Conservation (phyloP, 345 rosid species). For the Hibiscus syriacus region DNA sequence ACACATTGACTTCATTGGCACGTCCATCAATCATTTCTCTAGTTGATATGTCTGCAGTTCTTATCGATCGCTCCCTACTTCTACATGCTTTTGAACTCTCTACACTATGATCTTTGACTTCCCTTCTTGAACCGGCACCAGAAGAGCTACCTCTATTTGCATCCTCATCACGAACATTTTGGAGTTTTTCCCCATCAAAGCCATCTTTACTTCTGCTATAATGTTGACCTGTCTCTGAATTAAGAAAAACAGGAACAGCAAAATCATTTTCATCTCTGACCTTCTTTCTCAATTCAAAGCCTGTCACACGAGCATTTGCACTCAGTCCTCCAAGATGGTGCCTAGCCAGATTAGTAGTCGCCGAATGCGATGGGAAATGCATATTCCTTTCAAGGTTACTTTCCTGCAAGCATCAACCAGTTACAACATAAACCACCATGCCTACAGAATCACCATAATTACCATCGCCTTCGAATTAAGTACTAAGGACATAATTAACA, state of each 20-base stretch:
- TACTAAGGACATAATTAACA: no score
- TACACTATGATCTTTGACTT: constrained; percentile 21
- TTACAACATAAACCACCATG: not conserved
- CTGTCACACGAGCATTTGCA: constrained; percentile 24
- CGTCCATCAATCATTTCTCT: constrained; percentile 16
- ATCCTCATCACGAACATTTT: constrained; percentile 15
- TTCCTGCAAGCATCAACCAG: constrained; percentile 30
- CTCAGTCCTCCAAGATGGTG: constrained; percentile 27
- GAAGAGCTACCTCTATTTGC: constrained; percentile 15
- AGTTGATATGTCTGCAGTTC: constrained; percentile 12
- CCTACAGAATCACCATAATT: not conserved
- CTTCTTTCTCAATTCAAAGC: constrained; percentile 35
- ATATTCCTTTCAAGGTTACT: constrained; percentile 34
- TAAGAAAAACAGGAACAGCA: constrained; percentile 57
- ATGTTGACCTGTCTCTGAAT: constrained; percentile 27
- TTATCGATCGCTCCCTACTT: constrained; percentile 16
- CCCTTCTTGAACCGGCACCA: constrained; percentile 22
- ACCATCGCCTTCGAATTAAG: no score
- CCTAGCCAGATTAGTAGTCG: constrained; percentile 20
- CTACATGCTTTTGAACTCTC: constrained; percentile 22
- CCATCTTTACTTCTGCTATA: constrained; percentile 22
- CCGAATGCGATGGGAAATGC: constrained; percentile 22
- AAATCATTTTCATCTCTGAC: constrained; percentile 67
- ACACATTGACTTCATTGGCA: constrained; percentile 13
- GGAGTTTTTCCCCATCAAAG: constrained; percentile 24